Conservation (phyloP, 352 stramenopile species). For the Phytophthora litchii region DNA sequence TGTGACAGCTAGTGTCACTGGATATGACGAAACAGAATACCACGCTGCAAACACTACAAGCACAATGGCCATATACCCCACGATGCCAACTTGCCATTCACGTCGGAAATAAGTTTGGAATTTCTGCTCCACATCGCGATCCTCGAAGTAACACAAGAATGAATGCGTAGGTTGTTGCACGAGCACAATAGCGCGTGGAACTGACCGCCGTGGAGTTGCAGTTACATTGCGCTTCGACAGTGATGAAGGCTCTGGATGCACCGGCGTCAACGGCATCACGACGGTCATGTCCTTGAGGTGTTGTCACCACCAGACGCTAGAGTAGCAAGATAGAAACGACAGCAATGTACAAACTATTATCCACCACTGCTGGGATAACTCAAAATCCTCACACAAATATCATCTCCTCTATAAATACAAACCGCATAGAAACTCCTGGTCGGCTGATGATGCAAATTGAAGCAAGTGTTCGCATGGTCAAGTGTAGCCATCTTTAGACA, state of each 20-base stretch:
- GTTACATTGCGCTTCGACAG: conserved; percentile 41
- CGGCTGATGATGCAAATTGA: too few relatives aligned
- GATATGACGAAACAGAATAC: conserved; percentile 31
- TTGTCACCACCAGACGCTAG: too few relatives aligned
- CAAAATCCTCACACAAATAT: conserved; percentile 1
- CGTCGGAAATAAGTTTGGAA: conserved; percentile 66
- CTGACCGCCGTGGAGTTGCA: conserved; percentile 33
- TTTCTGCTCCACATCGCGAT: conserved; percentile 59
- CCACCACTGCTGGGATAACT: not conserved
- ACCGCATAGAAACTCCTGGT: conserved; percentile 5
- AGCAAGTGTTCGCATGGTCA: too few relatives aligned
- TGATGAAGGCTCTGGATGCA: conserved; percentile 1
- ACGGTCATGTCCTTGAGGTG: conserved; percentile 15
- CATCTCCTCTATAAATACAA: conserved; percentile 15
- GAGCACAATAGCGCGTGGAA: conserved; percentile 32
- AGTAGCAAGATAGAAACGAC: not conserved
- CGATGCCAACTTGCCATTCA: conserved; percentile 42
- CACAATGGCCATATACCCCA: conserved; percentile 41
- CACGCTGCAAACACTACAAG: conserved; percentile 31
- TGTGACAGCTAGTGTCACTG: conserved; percentile 27
- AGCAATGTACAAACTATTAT: not conserved
- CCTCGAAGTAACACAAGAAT: conserved; percentile 55
- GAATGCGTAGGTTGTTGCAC: conserved; percentile 51
- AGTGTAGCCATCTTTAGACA: too few relatives aligned
- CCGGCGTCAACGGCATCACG: conserved; percentile 22